Conservation (phyloP, 192 early-diverging fungal genomes). For the Rhizophagus clarus region DNA sequence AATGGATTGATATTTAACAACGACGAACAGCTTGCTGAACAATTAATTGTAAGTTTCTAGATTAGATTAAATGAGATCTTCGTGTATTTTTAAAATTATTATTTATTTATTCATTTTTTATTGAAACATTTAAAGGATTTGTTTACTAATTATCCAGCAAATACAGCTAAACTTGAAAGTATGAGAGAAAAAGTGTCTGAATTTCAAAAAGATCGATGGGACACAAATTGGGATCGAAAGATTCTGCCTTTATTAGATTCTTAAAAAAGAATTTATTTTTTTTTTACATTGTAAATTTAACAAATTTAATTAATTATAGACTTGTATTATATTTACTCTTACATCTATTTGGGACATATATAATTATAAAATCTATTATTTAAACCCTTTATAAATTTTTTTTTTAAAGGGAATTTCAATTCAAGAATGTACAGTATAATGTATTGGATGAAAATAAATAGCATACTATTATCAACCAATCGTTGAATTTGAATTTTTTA, state of each 20-base stretch:
- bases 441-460: no score
- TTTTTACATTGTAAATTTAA: no score
- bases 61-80: not conserved
- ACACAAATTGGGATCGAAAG: conserved; percentile 10
- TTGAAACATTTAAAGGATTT: conserved; percentile 8
- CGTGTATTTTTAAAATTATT: not conserved
- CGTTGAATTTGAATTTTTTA: no score
- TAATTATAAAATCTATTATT: no score
- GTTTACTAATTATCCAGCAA: conserved; percentile 29
- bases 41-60: conserved; percentile 21
- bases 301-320: no score
- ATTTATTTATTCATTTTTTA: not conserved
- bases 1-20: conserved; percentile 27
- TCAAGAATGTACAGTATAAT: no score
- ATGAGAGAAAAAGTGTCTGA: conserved; percentile 19
- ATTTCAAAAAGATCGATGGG: conserved; percentile 30
- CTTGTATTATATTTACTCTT: no score
- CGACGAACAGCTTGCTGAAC: conserved; percentile 11
- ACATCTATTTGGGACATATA: no score
- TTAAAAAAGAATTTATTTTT: not conserved
- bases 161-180: conserved; percentile 11
- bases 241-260: conserved; percentile 18
- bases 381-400: no score
- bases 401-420: no score
- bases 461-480: no score